Base-by-base conservation (phyloP, 495 filamentous ascomycete genomes). In the Polyplosphaeria fusca region DNA sequence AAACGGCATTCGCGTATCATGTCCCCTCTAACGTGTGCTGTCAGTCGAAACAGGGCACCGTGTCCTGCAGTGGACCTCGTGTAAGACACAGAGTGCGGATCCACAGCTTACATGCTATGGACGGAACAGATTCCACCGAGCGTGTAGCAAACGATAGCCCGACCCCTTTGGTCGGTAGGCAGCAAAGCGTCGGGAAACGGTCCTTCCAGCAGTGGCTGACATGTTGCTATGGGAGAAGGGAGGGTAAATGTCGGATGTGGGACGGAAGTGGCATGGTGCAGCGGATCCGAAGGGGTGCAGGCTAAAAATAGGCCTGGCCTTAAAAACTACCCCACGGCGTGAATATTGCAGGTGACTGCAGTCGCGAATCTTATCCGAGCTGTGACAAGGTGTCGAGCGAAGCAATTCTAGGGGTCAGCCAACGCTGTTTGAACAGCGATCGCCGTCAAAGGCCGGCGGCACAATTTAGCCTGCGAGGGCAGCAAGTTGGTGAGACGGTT, bases 401-500 rank as follows among this genome's bases (percentile, higher is more conserved):
- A 18, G 18, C 14, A 5, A 37, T 4, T 18, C 14, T 43, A 19
- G 50, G 23, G 23, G 50, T 54, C 50, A 54, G 40, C 50, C 32
- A 41, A 30, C 48, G 28, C 20, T 11, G 1, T 16, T 54, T 40
- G 39, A 7, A 32, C 3, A 54, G 25, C 20, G 20, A 49, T 22
- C 7, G n/a, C 1, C 22, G 39, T 2, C 2, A n/a, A 27, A 23
- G 5, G 38, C 50, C 38, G 18, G 23, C 32, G n/a, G 20, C 14
- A 19, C 43, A 40, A 54, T 54, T 54, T 54, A 54, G 50, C 50
- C 50, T 54, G 40, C n/a, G 48, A 52, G 50, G 40, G 28, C 14
- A 7, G 3, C 25, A 37, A 26, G 49, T 41, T 52, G 35, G 49
- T 52, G 49, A 42, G 35, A 43, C 35, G 35, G 39, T 18, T 5